These are phyloP conservation scores for Sungouiozyma intestinalis DNA, from an alignment of 805 yeast species.

Conservation along the genomic window DNA sequence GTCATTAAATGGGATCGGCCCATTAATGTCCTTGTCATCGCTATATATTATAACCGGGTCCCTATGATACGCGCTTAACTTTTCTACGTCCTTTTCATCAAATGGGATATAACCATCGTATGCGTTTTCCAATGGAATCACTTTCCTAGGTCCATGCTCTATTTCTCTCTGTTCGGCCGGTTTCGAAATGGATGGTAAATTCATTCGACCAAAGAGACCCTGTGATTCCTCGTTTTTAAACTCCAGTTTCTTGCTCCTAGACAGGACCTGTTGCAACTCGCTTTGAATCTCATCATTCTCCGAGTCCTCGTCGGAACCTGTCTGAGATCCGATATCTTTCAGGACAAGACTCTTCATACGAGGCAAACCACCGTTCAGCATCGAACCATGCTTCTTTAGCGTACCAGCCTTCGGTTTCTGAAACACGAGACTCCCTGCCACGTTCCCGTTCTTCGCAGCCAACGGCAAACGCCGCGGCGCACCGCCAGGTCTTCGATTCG, in stretches of 20 bases:
- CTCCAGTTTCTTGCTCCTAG: conserved; percentile 2
- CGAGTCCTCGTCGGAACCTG: conserved; percentile 1
- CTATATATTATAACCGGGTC: neutral
- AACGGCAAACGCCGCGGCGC: neutral
- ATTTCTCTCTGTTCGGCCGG: conserved; percentile 13
- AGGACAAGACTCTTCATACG: conserved; percentile 21
- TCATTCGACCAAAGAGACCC: neutral
- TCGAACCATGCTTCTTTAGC: neutral
- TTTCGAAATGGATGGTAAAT: conserved; percentile 1
- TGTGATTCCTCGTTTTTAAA: conserved; percentile 7
- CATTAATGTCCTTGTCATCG: conserved; percentile 10
- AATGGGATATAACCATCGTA: conserved; percentile 39
- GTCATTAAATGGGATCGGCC: conserved; percentile 3
- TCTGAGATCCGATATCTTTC: conserved; percentile 15
- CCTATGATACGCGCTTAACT: conserved; percentile 10
- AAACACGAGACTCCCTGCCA: neutral
- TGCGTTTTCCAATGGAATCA: conserved; percentile 31
- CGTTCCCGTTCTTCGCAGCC: neutral
- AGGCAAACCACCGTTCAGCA: conserved; percentile 7
- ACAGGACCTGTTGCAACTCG: conserved; percentile 12
- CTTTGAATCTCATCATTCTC: conserved; percentile 2
- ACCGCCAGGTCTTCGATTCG: neutral
- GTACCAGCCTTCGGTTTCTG: neutral
- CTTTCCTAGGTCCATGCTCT: conserved; percentile 34
- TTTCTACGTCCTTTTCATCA: conserved; percentile 23